Percentiles rank a stretch among this genome's conserved stretches.
Conservation (phyloP, 2,329 filamentous ascomycete genomes). For the Botrytis elliptica region DNA sequence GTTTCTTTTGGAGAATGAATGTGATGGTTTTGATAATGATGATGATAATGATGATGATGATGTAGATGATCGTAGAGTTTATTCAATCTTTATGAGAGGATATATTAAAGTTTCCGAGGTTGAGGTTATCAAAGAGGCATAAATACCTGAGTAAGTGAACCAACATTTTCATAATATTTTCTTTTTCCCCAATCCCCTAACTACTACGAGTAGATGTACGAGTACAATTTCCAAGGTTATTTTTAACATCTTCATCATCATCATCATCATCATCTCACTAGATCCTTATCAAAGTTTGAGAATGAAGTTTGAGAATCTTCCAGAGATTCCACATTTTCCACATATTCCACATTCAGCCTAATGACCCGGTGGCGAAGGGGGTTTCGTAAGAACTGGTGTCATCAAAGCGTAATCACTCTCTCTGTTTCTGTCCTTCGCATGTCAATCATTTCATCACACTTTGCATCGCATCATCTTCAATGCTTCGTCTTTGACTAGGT, state of each 20-base stretch:
- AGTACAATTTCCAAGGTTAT: background rate
- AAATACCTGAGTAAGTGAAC: too few relatives aligned
- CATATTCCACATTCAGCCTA: background rate
- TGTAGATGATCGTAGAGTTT: background rate
- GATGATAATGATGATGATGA: too few relatives aligned
- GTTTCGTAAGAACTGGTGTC: conserved; percentile 3
- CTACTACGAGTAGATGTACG: background rate
- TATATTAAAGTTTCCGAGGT: background rate
- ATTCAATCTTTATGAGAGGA: background rate
- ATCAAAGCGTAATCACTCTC: conserved; percentile 5
- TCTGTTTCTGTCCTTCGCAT: background rate
- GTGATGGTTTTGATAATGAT: background rate
- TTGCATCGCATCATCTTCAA: background rate
- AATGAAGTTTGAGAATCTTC: background rate
- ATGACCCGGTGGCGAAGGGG: background rate
- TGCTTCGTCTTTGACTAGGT: background rate
- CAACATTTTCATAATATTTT: background rate
- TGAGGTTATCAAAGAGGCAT: too few relatives aligned
- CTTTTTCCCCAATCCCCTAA: background rate
- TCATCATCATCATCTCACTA: too few relatives aligned
- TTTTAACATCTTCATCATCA: background rate
- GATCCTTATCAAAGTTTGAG: background rate
- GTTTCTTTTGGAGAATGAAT: background rate
- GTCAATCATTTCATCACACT: background rate
- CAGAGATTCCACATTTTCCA: background rate